These are phyloP conservation scores for Metschnikowia anglica DNA, from an alignment of 805 yeast species.

Conservation along the genomic window DNA sequence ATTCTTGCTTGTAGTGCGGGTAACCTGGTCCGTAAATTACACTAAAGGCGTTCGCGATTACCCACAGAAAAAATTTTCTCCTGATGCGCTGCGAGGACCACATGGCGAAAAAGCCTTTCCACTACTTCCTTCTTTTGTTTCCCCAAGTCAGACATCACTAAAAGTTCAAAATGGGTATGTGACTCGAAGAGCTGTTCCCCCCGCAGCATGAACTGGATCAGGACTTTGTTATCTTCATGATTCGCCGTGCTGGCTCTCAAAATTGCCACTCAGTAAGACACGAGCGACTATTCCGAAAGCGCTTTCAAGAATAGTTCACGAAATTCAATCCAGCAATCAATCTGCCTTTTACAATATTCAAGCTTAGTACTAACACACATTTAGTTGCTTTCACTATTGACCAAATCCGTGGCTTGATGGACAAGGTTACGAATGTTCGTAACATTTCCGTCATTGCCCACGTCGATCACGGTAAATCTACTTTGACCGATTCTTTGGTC, in stretches of 20 bases:
- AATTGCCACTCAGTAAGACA: no score
- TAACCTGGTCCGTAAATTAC: constrained; percentile 20
- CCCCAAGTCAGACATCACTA: constrained; percentile 27
- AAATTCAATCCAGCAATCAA: no score
- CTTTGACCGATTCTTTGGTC: constrained; percentile 98
- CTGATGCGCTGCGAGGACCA: constrained; percentile 25
- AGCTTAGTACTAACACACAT: constrained; percentile 26
- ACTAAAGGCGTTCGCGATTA: constrained; percentile 13
- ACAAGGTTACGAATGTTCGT: constrained; percentile 99
- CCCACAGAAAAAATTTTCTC: constrained; percentile 22
- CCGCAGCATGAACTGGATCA: not conserved
- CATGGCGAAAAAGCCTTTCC: constrained; percentile 21
- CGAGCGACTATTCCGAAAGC: no score
- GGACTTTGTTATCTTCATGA: not conserved
- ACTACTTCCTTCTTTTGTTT: constrained; percentile 24
- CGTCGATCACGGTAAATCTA: constrained; percentile 99
- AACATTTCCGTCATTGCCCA: constrained; percentile 99
- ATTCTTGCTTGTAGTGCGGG: constrained; percentile 18
- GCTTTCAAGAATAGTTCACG: not conserved
- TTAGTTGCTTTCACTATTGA: constrained; percentile 53
- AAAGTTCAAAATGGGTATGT: constrained; percentile 40
- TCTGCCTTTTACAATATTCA: not conserved
- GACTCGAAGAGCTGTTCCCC: not conserved
- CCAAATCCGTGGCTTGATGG: constrained; percentile 99
- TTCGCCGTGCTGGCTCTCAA: not conserved